These are phyloP conservation scores for Suillus plorans DNA, from an alignment of 768 basidiomycete species.

Conservation along the genomic window DNA sequence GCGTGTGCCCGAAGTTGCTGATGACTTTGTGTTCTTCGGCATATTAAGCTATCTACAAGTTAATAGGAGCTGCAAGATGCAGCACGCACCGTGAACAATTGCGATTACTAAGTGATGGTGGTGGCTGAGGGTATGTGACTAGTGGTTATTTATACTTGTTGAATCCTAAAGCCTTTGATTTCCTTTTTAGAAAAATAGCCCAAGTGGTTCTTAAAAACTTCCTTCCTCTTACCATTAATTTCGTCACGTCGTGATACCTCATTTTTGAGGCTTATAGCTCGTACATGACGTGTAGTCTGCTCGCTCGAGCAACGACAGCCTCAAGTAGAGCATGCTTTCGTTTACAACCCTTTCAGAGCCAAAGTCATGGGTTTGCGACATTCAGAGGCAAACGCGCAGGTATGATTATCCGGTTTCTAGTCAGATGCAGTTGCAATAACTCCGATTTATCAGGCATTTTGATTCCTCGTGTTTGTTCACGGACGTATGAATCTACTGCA, in stretches of 20 bases:
- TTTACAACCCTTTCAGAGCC: neutral
- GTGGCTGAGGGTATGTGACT: conserved; percentile 1
- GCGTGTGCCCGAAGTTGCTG: conserved; percentile 81
- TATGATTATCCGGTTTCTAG: neutral
- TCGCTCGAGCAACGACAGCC: conserved; percentile 2
- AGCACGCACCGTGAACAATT: neutral
- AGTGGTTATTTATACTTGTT: conserved; percentile 2
- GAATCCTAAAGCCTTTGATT: conserved; percentile 1
- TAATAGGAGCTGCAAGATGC: neutral
- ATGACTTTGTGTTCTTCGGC: conserved; percentile 61
- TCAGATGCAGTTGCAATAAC: neutral
- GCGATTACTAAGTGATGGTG: neutral
- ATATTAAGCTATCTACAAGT: conserved; percentile 24
- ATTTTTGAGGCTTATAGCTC: conserved; percentile 3
- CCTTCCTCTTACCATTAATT: conserved; percentile 1
- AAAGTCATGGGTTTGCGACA: conserved; percentile 3
- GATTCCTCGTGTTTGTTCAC: neutral
- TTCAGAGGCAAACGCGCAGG: neutral
- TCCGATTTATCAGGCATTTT: neutral
- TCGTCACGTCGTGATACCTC: neutral
- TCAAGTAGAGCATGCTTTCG: conserved; percentile 5
- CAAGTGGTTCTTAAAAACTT: conserved; percentile 7
- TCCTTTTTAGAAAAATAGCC: conserved; percentile 1
- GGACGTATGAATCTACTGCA: conserved; percentile 7
- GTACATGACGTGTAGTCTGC: conserved; percentile 8